Percentiles rank a stretch among this genome's conserved stretches.
phyloP scores from a whole-genome alignment of 192 early-diverging fungal genomes.

The Rhizophlyctis rosea region DNA sequence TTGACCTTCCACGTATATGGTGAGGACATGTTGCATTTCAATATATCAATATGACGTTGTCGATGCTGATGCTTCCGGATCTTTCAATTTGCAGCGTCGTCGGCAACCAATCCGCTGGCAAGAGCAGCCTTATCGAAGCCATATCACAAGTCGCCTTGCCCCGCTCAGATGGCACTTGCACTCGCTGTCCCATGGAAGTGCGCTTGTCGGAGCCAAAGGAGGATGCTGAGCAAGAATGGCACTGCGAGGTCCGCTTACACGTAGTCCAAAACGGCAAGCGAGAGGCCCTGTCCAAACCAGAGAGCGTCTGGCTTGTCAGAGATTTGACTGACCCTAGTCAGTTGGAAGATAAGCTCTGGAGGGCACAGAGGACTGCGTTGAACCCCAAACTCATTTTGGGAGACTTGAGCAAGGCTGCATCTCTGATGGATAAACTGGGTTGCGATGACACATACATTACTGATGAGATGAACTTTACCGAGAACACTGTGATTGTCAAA shows the following conservation, averaged over 20 bases:
- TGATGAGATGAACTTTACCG: slow-evolving; percentile 45
- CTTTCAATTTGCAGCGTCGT: no score
- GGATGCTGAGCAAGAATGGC: slow-evolving; percentile 21
- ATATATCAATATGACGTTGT: no score
- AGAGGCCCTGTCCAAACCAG: slow-evolving; percentile 3
- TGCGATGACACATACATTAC: no score
- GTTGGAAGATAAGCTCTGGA: slow-evolving; percentile 31
- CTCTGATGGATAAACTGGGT: no score
- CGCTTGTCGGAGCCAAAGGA: slow-evolving; percentile 19
- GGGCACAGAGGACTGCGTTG: slow-evolving; percentile 47
- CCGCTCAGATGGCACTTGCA: slow-evolving; percentile 45
- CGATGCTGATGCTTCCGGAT: no score
- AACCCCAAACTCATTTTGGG: slow-evolving; percentile 32
- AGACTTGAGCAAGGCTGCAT: background rate
- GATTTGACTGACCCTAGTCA: slow-evolving; percentile 6
- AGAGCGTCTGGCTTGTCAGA: slow-evolving; percentile 27
- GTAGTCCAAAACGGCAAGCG: slow-evolving; percentile 29
- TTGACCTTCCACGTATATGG: background rate
- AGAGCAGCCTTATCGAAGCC: slow-evolving; percentile 41
- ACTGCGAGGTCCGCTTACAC: slow-evolving; percentile 35
- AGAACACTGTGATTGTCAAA: slow-evolving; percentile 49
- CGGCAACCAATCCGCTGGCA: slow-evolving; percentile 50
- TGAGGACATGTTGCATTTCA: no score
- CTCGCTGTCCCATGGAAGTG: slow-evolving; percentile 48
- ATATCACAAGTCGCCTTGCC: slow-evolving; percentile 44